Evolutionary conservation across 1,284 basidiomycete species (phyloP), one percentile per base, ranked within the genome.

Genomic region (Malassezia brasiliensis): DNA sequence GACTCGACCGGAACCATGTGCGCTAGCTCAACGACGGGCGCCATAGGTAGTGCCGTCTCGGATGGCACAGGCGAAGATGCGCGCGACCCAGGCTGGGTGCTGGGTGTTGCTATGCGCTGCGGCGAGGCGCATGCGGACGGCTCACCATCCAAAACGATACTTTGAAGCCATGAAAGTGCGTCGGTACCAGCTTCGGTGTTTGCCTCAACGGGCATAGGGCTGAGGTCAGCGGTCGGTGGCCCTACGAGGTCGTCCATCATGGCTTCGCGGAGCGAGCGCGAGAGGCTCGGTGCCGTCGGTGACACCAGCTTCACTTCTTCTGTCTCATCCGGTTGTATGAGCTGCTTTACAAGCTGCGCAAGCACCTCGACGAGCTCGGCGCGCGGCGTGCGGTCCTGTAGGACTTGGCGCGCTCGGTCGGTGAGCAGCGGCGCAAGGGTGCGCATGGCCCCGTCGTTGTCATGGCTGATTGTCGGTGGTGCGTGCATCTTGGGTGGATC

Each of bases 1-100:
- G 85, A 81, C 30, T 82, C 85, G 10, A 82, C 83, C 0, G 88
- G 87, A 22, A 93, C 86, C 64, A 96, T 94, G 1, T 87, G 86
- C 56, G 90, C 86, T 9, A 98, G 79, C 40, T 93, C 88, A 4
- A 96, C 89, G 0, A 86, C 87, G 1, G 68, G 61, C 6, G 63
- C 47, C 14, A n/a, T 17, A 5, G 42, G 42, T 9, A 28, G 25
- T 7, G 25, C 25, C 25, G 25, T 28, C 25, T 28, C 25, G 25
- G 25, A 28, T 7, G 25, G 7, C 4, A 7, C 25, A 28, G 25
- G 25, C 25, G 25, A 28, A 3, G 25, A 28, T 28, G 25, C 25
- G 4, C 25, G 25, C 25, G 25, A 28, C 7, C 3, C 25, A 7
- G 25, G 25, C 25, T 28, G 25, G 25, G 25, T 28, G 7, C 7